Conservation (phyloP, 768 basidiomycete genomes). For the Lentinula edodes region DNA sequence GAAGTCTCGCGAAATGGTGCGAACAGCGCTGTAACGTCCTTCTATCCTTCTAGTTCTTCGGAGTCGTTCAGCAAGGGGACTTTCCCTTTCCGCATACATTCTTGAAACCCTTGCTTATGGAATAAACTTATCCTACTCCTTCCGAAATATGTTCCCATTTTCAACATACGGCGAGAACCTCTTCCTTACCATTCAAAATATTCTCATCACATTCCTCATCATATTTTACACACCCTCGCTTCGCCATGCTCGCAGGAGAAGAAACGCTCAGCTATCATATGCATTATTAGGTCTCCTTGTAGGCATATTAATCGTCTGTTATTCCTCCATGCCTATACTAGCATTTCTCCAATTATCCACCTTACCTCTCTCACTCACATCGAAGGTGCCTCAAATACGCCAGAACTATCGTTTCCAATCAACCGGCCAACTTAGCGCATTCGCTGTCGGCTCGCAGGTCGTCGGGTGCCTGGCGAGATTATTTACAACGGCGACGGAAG, state of each 20-base stretch:
- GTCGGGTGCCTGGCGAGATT: conserved; percentile 86
- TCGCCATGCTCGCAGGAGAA: conserved; percentile 13
- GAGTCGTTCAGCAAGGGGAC: conserved; percentile 75
- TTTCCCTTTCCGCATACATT: conserved; percentile 81
- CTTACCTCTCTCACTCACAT: conserved; percentile 86
- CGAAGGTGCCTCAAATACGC: conserved; percentile 90
- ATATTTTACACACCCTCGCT: conserved; percentile 50
- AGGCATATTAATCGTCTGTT: conserved; percentile 33
- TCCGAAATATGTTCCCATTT: conserved; percentile 84
- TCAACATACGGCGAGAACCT: conserved; percentile 97
- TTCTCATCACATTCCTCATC: conserved; percentile 85
- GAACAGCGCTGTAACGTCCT: background rate
- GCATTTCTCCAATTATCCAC: conserved; percentile 77
- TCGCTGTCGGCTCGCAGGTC: conserved; percentile 87
- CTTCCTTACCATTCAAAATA: conserved; percentile 87
- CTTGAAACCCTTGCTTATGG: conserved; percentile 90
- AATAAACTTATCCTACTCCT: conserved; percentile 85
- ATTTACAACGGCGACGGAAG: conserved; percentile 90
- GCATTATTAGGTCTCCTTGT: conserved; percentile 24
- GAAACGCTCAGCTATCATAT: conserved; percentile 26
- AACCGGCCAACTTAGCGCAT: conserved; percentile 91
- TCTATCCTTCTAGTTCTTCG: conserved; percentile 46
- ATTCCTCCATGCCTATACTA: conserved; percentile 44
- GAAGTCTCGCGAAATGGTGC: background rate
- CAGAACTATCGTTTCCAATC: conserved; percentile 71